These are phyloP conservation scores for Apiospora sp. DNA, from an alignment of 2,329 filamentous ascomycete genomes.

Conservation along the genomic window DNA sequence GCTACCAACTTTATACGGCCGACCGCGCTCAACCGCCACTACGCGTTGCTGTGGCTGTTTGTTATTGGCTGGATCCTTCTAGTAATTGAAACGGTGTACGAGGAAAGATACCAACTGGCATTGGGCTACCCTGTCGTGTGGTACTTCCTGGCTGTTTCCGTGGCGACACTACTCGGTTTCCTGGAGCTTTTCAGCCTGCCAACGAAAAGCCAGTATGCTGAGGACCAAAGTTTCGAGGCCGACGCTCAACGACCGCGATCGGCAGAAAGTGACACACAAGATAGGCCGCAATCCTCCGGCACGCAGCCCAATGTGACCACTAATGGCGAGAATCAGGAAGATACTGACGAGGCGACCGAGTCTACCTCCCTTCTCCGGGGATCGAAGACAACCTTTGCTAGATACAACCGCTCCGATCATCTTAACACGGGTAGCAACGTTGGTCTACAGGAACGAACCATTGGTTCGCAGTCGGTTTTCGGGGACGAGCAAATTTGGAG, in stretches of 20 bases:
- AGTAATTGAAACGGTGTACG: constrained; percentile 73
- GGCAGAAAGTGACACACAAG: constrained; percentile 45
- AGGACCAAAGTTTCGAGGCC: constrained; percentile 24
- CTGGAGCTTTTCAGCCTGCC: constrained; percentile 80
- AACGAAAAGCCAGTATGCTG: constrained; percentile 70
- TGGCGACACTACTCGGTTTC: constrained; percentile 76
- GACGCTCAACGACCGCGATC: constrained; percentile 52
- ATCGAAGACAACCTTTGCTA: constrained; percentile 39
- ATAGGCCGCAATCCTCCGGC: constrained; percentile 41
- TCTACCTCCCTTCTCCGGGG: constrained; percentile 60
- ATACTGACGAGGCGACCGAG: constrained; percentile 55
- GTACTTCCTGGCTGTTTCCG: constrained; percentile 75
- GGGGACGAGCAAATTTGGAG: constrained; percentile 86
- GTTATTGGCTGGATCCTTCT: constrained; percentile 67
- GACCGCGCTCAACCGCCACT: constrained; percentile 82
- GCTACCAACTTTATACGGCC: constrained; percentile 80
- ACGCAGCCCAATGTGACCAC: constrained; percentile 25
- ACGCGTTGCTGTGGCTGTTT: constrained; percentile 83
- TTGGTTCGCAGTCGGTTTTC: constrained; percentile 21
- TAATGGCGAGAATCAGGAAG: constrained; percentile 42
- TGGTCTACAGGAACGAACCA: constrained; percentile 57
- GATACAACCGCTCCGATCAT: constrained; percentile 62
- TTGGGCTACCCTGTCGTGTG: constrained; percentile 79
- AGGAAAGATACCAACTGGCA: constrained; percentile 57
- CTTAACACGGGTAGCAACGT: constrained; percentile 34